phyloP scores from a whole-genome alignment of 176 grass and related monocot genomes.

The Carex littledalei region DNA sequence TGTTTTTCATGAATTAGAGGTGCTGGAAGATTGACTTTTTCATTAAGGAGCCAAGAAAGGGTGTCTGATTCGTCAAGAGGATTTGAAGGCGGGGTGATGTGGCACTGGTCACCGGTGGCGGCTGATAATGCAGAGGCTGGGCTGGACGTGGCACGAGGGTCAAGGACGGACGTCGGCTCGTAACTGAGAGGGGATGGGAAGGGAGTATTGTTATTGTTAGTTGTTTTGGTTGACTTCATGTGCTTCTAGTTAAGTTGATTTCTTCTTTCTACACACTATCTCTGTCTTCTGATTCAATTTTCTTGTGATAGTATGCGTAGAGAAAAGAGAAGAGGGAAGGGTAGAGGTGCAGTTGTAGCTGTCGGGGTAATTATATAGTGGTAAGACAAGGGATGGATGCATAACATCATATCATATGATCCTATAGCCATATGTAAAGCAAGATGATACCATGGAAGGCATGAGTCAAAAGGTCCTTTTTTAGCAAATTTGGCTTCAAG shows the following conservation, averaged over 20 bases:
- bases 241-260: conserved; percentile 3
- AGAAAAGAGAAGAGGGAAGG: background rate
- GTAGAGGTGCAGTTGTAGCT: conserved; percentile 24
- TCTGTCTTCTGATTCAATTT: background rate
- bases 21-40: conserved; percentile 26
- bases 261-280: background rate
- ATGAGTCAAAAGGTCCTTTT: too few relatives aligned
- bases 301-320: background rate
- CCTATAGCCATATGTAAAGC: conserved; percentile 5
- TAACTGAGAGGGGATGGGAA: conserved; percentile 22
- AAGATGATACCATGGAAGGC: background rate
- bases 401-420: conserved; percentile 3
- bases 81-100: background rate
- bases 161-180: conserved; percentile 57
- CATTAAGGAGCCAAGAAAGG: conserved; percentile 38
- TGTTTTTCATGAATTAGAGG: too few relatives aligned
- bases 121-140: conserved; percentile 24
- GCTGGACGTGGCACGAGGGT: conserved; percentile 46
- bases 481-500: too few relatives aligned
- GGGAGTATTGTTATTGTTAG: conserved; percentile 17
- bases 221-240: conserved; percentile 34
- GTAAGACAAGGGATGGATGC: background rate
- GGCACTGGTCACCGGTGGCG: conserved; percentile 11
- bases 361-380: conserved; percentile 22
- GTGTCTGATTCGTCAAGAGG: conserved; percentile 42